Base-by-base conservation (phyloP, 129 eudicot genomes). In the Artemisia argyi region DNA sequence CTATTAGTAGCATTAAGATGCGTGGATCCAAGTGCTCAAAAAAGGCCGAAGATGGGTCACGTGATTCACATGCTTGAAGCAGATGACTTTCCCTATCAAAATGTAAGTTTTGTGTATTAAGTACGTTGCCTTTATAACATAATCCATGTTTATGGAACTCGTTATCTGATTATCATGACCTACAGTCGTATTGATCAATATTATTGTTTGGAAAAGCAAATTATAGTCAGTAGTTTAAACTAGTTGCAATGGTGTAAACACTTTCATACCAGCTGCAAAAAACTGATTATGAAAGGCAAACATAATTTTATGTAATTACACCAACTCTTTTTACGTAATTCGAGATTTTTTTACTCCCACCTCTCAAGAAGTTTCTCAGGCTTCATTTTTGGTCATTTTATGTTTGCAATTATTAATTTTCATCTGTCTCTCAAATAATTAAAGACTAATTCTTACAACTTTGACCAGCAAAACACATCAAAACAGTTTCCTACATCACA, bases 31-130 rank as follows among this genome's bases (percentile, higher is more conserved):
- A 92, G 84, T 78, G 89, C 95, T 71, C 98, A 87, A 73, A 92
- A 92, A 73, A 78, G 98, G 75, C 98, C 98, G 11, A 89, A 86
- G 68, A 92, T 92, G 98, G 98, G 96, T 56, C 93, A 92, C 56
- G 93, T 92, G 15, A 86, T 92, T 58, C 98, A 92, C 71, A 86
- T 92, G 98, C 89, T 92, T 19, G 98, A 92, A 69, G 91, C 94
- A 8, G 96, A 89, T 54, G 96, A 86, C 71, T 84, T 92, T 68
- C 87, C 95, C 52, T 92, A 86, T 64, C 83, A 92, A 71, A 96
- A 81, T 80, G 98, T 92, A 83, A 89, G 94, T 85, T 67, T 32
- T n/a, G 8, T 61, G 48, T 30, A 28, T 18, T 18, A 30, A 30
- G 1, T 61, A 28, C 18, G 15, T 26, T 14, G n/a, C 20, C 32